These are phyloP conservation scores for Gracilaria caudata DNA, from an alignment of 23 red algal genomes.

Conservation along the genomic window DNA sequence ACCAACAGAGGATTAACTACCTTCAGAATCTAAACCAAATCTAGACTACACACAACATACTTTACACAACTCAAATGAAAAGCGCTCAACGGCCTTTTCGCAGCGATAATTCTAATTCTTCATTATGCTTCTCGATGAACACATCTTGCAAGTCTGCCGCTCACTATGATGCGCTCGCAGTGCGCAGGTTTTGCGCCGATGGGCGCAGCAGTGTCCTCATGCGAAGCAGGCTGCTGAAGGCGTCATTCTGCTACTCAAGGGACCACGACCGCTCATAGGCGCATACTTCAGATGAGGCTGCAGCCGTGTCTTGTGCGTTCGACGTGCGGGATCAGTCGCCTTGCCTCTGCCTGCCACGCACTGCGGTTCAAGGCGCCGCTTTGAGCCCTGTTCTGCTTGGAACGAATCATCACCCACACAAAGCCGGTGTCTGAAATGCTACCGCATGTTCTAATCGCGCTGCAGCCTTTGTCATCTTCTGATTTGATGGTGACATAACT, in stretches of 20 bases:
- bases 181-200: too few relatives aligned
- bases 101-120: too few relatives aligned
- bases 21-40: too few relatives aligned
- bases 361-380: slow-evolving; percentile 12
- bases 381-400: slow-evolving; percentile 51
- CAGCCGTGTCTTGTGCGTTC: slow-evolving; percentile 53
- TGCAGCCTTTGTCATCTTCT: slow-evolving; percentile 30
- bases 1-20: too few relatives aligned
- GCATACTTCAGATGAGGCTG: slow-evolving; percentile 43
- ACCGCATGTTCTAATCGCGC: slow-evolving; percentile 42
- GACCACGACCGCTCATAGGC: not conserved
- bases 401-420: slow-evolving; percentile 62
- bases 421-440: slow-evolving; percentile 8
- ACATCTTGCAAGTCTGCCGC: too few relatives aligned
- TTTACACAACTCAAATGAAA: too few relatives aligned
- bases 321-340: not conserved
- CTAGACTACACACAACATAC: too few relatives aligned
- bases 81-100: too few relatives aligned
- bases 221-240: slow-evolving; percentile 63
- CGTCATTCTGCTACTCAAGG: slow-evolving; percentile 71
- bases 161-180: too few relatives aligned
- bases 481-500: slow-evolving; percentile 48
- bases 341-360: not conserved
- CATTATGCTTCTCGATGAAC: too few relatives aligned
- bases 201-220: too few relatives aligned